Percentiles rank a stretch among this genome's conserved stretches.
Conservation (phyloP, 1,139 yeast genomes). For the Hyphopichia pseudoburtonii region DNA sequence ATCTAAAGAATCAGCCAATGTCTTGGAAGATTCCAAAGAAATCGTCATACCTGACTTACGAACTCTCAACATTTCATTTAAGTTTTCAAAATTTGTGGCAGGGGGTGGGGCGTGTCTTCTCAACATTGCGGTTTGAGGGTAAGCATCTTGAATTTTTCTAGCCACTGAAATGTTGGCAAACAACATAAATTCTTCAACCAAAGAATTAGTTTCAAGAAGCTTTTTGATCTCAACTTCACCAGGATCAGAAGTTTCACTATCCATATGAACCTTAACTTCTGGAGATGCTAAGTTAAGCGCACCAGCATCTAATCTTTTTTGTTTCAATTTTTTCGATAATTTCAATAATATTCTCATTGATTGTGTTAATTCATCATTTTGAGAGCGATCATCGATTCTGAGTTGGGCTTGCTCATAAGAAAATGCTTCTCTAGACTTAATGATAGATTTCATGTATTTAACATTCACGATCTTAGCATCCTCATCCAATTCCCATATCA, state of each 20-base stretch:
- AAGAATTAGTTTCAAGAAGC: conserved; percentile 84
- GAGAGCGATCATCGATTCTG: conserved; percentile 78
- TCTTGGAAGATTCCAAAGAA: conserved; percentile 81
- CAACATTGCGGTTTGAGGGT: conserved; percentile 97
- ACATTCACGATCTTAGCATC: conserved; percentile 85
- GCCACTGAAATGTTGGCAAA: conserved; percentile 97
- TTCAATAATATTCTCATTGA: conserved; percentile 83
- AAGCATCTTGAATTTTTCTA: conserved; percentile 83
- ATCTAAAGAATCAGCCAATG: conserved; percentile 92
- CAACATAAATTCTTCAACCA: conserved; percentile 98
- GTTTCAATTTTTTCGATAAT: conserved; percentile 80
- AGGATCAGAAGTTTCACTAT: conserved; percentile 96
- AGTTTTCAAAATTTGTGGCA: conserved; percentile 81
- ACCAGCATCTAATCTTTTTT: conserved; percentile 88
- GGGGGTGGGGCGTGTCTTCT: conserved; percentile 98
- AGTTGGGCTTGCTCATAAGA: conserved; percentile 92
- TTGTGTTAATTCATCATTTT: conserved; percentile 79
- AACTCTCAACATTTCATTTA: conserved; percentile 87
- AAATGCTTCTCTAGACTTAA: conserved; percentile 90
- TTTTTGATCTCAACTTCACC: conserved; percentile 92
- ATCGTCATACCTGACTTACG: conserved; percentile 73
- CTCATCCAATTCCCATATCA: conserved; percentile 89
- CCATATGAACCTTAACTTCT: conserved; percentile 96
- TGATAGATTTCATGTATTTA: conserved; percentile 82
- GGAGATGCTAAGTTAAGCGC: conserved; percentile 97